phyloP scores from a whole-genome alignment of 1,284 basidiomycete species.

The Cutaneotrichosporon sp. region DNA sequence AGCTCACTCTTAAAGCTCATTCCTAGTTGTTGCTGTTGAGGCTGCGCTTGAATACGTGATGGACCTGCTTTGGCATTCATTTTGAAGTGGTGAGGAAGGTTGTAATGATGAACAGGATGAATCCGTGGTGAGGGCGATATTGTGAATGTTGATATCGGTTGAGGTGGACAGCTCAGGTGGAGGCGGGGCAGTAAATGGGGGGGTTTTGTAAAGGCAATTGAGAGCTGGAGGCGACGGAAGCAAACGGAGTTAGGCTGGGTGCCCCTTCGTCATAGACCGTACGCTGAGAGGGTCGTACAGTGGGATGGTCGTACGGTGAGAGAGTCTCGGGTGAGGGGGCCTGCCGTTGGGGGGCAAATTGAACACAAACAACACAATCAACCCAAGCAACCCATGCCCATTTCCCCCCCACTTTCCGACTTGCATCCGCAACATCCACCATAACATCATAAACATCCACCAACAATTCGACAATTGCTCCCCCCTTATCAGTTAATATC shows the following conservation, averaged over 20 bases:
- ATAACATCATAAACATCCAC: no score
- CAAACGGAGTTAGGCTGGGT: no score
- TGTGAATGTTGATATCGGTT: not conserved
- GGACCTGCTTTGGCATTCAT: slow-evolving; percentile 5
- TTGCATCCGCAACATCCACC: not conserved
- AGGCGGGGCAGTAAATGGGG: not conserved
- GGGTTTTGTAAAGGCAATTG: not conserved
- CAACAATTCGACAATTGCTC: not conserved
- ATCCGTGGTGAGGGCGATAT: no score
- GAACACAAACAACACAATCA: slow-evolving; percentile 10
- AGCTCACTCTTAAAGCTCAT: slow-evolving; percentile 11
- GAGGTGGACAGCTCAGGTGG: slow-evolving; percentile 1
- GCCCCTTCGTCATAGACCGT: no score
- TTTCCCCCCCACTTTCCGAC: not conserved
- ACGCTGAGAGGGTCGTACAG: no score
- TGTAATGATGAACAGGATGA: not conserved
- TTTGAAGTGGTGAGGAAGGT: not conserved
- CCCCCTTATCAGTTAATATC: not conserved
- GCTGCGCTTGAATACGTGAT: not conserved
- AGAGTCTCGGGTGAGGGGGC: no score
- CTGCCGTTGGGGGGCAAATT: no score
- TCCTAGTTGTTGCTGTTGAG: not conserved
- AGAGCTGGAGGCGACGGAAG: no score
- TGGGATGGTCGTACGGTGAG: no score
- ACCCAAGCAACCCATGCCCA: not conserved